Evolutionary conservation across 768 basidiomycete species (phyloP).

Genomic region (Boletellus ananas): DNA sequence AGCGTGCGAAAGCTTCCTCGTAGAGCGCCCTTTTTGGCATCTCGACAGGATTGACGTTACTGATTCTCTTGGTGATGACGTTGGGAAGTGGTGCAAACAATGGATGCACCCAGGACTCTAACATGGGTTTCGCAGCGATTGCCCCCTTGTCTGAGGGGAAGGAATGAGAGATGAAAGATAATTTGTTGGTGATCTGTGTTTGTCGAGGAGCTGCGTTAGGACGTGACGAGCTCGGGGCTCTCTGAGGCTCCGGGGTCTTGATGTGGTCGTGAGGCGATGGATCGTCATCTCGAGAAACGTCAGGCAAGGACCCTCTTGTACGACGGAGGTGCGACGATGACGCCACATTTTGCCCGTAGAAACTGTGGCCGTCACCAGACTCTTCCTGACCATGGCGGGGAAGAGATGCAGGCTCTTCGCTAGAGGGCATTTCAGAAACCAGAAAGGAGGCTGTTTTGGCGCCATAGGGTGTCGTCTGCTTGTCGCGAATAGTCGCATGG

Average conservation of each 20-base stretch:
- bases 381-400: conserved; percentile 21
- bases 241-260: conserved; percentile 24
- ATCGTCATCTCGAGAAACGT: conserved; percentile 16
- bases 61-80: conserved; percentile 51
- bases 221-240: conserved; percentile 17
- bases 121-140: conserved; percentile 37
- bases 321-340: conserved; percentile 29
- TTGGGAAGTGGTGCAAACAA: conserved; percentile 60
- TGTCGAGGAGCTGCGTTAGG: conserved; percentile 23
- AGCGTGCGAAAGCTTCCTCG: conserved; percentile 45
- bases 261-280: conserved; percentile 11
- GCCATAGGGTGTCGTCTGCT: conserved; percentile 38
- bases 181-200: conserved; percentile 21
- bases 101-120: conserved; percentile 59
- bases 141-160: conserved; percentile 37
- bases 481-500: conserved; percentile 35
- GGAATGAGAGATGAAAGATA: conserved; percentile 46
- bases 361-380: conserved; percentile 35
- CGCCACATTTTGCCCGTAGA: conserved; percentile 48
- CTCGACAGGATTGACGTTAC: conserved; percentile 48
- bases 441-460: conserved; percentile 48
- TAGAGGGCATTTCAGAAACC: conserved; percentile 38
- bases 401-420: conserved; percentile 26
- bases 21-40: conserved; percentile 57
- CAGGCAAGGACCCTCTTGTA: conserved; percentile 24